These are phyloP conservation scores for Penicillium bovifimosum DNA, from an alignment of 495 filamentous ascomycete species.

Conservation along the genomic window DNA sequence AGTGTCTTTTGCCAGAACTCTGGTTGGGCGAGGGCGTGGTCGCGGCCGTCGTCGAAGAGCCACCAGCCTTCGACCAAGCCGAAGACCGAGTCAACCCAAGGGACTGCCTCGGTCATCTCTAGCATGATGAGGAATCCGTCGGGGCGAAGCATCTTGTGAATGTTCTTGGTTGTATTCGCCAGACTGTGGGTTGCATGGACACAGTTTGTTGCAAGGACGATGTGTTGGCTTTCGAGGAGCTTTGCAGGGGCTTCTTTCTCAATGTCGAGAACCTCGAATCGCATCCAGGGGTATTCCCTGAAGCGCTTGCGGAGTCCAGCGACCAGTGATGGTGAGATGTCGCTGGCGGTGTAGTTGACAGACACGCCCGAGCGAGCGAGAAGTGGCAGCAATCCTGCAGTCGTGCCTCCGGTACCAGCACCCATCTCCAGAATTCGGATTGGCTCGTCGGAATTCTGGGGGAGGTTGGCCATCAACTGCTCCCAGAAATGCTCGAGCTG, in stretches of 20 bases:
- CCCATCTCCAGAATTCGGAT: not conserved
- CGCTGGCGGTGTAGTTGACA: constrained; percentile 48
- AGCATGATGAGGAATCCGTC: constrained; percentile 41
- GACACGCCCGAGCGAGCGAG: constrained; percentile 32
- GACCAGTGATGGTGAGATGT: constrained; percentile 41
- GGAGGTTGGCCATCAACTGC: constrained; percentile 17
- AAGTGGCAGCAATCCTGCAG: constrained; percentile 20
- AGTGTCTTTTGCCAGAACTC: constrained; percentile 35
- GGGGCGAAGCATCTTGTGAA: constrained; percentile 28
- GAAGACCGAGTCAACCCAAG: constrained; percentile 42
- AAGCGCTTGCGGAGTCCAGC: constrained; percentile 32
- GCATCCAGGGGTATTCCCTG: constrained; percentile 41
- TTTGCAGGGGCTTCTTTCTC: constrained; percentile 34
- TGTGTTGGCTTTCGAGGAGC: constrained; percentile 34
- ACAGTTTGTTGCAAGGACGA: constrained; percentile 45
- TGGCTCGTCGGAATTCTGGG: not conserved
- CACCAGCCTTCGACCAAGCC: constrained; percentile 51
- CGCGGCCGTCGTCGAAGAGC: constrained; percentile 46
- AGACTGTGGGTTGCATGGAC: constrained; percentile 46
- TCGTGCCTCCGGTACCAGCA: not conserved
- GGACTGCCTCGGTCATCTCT: constrained; percentile 38
- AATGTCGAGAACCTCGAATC: constrained; percentile 42
- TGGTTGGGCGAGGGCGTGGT: constrained; percentile 36
- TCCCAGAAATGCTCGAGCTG: constrained; percentile 39
- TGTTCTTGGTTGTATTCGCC: constrained; percentile 20